Conservation (phyloP, 495 filamentous ascomycete genomes). For the Hyaloscypha finlandica region DNA sequence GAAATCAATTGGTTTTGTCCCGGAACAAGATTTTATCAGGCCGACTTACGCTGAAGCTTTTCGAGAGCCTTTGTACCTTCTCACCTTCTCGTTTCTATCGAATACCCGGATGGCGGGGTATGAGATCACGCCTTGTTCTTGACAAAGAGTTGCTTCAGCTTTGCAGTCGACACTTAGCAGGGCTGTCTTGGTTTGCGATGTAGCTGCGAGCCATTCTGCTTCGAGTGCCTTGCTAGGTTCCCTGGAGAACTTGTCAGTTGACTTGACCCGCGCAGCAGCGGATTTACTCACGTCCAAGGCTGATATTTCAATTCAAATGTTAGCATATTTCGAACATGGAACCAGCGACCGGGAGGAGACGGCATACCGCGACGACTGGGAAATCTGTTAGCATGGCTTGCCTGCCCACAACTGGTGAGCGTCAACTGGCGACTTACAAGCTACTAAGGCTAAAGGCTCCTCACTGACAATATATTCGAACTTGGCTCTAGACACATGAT, state of each 20-base stretch:
- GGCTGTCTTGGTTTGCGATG: slow-evolving; percentile 31
- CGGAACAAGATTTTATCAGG: neutral
- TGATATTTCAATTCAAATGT: slow-evolving; percentile 2
- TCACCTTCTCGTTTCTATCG: slow-evolving; percentile 33
- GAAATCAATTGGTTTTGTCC: neutral
- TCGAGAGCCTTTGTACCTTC: slow-evolving; percentile 45
- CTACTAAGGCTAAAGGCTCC: slow-evolving; percentile 42
- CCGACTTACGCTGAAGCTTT: slow-evolving; percentile 39
- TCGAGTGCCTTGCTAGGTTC: slow-evolving; percentile 41
- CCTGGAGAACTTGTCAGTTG: slow-evolving; percentile 27
- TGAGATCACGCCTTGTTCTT: slow-evolving; percentile 41
- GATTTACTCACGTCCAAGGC: slow-evolving; percentile 35
- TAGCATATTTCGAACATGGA: slow-evolving; percentile 20
- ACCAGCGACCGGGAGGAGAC: slow-evolving; percentile 18
- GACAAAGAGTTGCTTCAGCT: slow-evolving; percentile 39
- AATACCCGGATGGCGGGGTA: slow-evolving; percentile 53
- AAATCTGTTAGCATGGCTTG: neutral
- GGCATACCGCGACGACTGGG: slow-evolving; percentile 24
- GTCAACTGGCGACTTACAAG: slow-evolving; percentile 40
- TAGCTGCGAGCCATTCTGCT: slow-evolving; percentile 40
- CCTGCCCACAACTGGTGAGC: neutral
- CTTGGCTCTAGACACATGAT: slow-evolving; percentile 36
- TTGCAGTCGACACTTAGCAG: slow-evolving; percentile 47
- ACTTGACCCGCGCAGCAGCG: neutral
- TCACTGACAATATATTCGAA: slow-evolving; percentile 34